These are phyloP conservation scores for Diaporthe humulicola DNA, from an alignment of 2,329 filamentous ascomycete genomes.

Conservation along the genomic window DNA sequence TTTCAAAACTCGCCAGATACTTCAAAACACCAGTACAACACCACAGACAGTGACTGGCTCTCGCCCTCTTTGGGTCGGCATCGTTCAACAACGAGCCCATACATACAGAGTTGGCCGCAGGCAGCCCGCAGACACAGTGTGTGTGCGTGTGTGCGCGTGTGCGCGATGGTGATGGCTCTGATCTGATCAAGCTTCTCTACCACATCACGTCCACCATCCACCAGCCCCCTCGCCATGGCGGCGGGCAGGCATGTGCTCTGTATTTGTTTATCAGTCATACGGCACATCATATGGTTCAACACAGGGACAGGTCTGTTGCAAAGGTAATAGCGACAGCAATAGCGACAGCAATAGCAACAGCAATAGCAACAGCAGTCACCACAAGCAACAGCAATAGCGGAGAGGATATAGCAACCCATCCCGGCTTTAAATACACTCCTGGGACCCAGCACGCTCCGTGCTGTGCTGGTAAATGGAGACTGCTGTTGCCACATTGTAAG, in stretches of 20 bases:
- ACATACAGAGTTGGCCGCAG: too few relatives aligned
- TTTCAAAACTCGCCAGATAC: not conserved
- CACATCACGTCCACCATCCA: too few relatives aligned
- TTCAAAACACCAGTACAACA: constrained; percentile 9
- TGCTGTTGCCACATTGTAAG: not conserved
- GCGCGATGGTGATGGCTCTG: not conserved
- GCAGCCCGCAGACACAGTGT: not conserved
- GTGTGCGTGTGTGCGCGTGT: too few relatives aligned
- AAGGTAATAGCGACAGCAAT: not conserved
- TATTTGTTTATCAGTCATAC: not conserved
- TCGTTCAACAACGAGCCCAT: not conserved
- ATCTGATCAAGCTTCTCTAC: not conserved
- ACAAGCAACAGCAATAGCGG: not conserved
- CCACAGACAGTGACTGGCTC: constrained; percentile 1
- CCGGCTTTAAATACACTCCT: not conserved
- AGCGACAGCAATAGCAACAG: constrained; percentile 1
- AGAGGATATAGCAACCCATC: not conserved
- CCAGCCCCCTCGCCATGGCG: not conserved
- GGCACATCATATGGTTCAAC: constrained; percentile 15
- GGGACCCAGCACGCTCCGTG: not conserved
- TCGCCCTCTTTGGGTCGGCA: not conserved
- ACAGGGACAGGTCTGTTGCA: not conserved
- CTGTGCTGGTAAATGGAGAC: not conserved
- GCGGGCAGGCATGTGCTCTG: constrained; percentile 2
- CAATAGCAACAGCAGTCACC: not conserved